Evolutionary conservation across 2,329 filamentous ascomycete genomes (phyloP).

Genomic region (Epichloe gansuensis): DNA sequence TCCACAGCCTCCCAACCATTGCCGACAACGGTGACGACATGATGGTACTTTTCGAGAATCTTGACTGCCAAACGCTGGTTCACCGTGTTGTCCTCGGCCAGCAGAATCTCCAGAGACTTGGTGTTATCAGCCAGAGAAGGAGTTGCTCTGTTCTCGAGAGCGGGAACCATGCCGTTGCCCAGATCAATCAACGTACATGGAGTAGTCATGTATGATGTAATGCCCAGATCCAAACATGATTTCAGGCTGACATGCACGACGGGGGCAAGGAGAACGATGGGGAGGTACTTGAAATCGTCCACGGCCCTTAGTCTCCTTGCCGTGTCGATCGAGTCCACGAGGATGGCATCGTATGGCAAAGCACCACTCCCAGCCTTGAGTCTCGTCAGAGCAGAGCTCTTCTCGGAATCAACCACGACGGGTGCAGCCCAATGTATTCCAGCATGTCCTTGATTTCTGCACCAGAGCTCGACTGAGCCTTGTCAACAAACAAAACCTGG

Average conservation of each 20-base stretch:
- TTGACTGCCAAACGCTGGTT: slow-evolving; percentile 94
- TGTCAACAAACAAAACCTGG: slow-evolving; percentile 88
- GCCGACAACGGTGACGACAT: slow-evolving; percentile 82
- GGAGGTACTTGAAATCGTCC: slow-evolving; percentile 95
- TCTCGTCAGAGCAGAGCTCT: slow-evolving; percentile 44
- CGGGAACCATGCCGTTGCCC: slow-evolving; percentile 91
- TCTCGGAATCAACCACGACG: slow-evolving; percentile 71
- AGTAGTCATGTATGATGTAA: slow-evolving; percentile 98
- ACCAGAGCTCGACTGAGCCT: slow-evolving; percentile 67
- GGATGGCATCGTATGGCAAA: slow-evolving; percentile 82
- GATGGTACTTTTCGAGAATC: slow-evolving; percentile 94
- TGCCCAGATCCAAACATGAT: slow-evolving; percentile 85
- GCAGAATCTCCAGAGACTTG: slow-evolving; percentile 85
- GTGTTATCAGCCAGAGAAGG: slow-evolving; percentile 88
- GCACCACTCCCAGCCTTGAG: slow-evolving; percentile 38
- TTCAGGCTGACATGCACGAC: slow-evolving; percentile 85
- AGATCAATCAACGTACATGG: slow-evolving; percentile 90
- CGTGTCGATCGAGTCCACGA: slow-evolving; percentile 87
- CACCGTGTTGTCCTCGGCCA: slow-evolving; percentile 94
- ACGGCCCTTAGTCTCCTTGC: slow-evolving; percentile 75
- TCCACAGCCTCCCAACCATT: slow-evolving; percentile 92
- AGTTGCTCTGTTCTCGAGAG: slow-evolving; percentile 83
- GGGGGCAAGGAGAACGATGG: slow-evolving; percentile 83
- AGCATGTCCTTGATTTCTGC: slow-evolving; percentile 70
- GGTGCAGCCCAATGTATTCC: slow-evolving; percentile 63